Base-by-base conservation (phyloP, 2,329 filamentous ascomycete species). In the Endocalyx cinctus region DNA sequence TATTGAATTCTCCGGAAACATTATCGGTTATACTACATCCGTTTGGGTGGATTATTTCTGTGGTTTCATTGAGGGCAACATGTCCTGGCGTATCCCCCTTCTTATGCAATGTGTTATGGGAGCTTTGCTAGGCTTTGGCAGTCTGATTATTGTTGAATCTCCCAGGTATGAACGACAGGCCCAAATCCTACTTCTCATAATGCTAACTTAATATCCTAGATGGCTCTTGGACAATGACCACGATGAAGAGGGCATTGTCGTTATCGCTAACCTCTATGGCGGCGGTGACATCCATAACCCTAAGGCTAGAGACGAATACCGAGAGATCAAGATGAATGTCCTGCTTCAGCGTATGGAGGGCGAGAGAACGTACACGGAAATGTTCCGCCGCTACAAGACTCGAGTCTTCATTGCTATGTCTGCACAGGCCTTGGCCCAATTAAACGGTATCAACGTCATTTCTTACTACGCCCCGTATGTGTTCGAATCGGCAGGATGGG, bases 31-130 rank as follows among this genome's bases (percentile, higher is more conserved):
- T 58, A 84, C 90, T 34, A 88, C 87, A 33, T 97, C 90, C 49
- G 90, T 97, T 15, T 98, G 92, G 92, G 90, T 97, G 17, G 92
- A 98, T 61, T 98, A 97, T 63, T 90, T 92, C 52, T 96, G 89
- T 63, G 92, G 86, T 37, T 96, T 74, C 57, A 97, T 98, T 55
- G 63, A 87, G 42, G 86, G 71, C 51, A 70, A 97, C 58, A 74
- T 83, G 66, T 87, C 92, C 3, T 98, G 92, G 92, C 84, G 92
- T 30, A 51, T 96, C 27, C 92, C 92, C 2, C 66, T 98, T 32
- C 64, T 88, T 28, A 86, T 95, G 81, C 92, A 98, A 62, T 96
- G 92, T 54, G 60, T 94, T 29, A 97, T 98, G 89, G 92, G 92
- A 19, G 77, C 77, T 27, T 70, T 98, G 30, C 74, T 98, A 20